phyloP scores from a whole-genome alignment of 176 grass and related monocot genomes.

The Rhynchospora breviuscula region DNA sequence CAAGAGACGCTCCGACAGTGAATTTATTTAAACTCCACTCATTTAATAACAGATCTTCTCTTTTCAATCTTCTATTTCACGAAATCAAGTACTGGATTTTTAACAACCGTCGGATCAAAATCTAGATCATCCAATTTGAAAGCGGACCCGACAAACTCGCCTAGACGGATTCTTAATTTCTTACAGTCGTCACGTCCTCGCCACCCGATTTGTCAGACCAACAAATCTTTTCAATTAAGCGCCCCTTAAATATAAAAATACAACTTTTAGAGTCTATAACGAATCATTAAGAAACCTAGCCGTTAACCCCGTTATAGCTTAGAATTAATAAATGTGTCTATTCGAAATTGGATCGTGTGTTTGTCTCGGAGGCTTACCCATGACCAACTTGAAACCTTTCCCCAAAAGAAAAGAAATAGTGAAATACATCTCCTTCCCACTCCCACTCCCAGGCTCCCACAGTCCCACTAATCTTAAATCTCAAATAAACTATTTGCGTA shows the following conservation, averaged over 20 bases:
- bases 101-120: constrained; percentile 6
- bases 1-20: too few relatives aligned
- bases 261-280: not conserved
- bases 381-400: constrained; percentile 18
- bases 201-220: not conserved
- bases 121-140: not conserved
- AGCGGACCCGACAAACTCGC: constrained; percentile 1
- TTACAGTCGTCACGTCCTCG: not conserved
- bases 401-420: constrained; percentile 5
- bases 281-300: constrained; percentile 9
- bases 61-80: too few relatives aligned
- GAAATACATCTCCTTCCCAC: not conserved
- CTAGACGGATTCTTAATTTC: not conserved
- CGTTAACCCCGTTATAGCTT: constrained; percentile 11
- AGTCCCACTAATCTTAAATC: constrained; percentile 16
- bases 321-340: not conserved
- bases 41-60: too few relatives aligned
- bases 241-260: constrained; percentile 2
- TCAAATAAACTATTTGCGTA: not conserved
- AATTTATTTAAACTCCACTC: too few relatives aligned
- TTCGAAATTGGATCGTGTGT: constrained; percentile 18
- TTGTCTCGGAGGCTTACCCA: constrained; percentile 1
- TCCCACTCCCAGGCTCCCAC: not conserved
- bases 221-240: not conserved
- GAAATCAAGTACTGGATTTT: not conserved